Evolutionary conservation across 305 asterid species (phyloP), one percentile per base, ranked within the genome.

Genomic region (Fraxinus sp.): DNA sequence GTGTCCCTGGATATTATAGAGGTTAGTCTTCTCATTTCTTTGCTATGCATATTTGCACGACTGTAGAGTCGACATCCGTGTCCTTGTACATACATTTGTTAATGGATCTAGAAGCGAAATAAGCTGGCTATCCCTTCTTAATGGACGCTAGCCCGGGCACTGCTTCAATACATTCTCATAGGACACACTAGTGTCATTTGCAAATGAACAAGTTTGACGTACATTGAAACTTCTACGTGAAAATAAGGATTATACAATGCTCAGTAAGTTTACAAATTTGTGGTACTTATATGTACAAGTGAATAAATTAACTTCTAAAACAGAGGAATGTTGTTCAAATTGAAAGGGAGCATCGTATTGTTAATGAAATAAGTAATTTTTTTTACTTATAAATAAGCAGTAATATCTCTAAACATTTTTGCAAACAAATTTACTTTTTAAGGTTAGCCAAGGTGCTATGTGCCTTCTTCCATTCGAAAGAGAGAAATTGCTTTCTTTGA

Each of bases 11-110:
- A 46, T 76, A 7, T 3, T 30, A 46, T 46, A 55, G 64, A 84
- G 89, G 84, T 86, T 68, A 37, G 81, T 82, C 75, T 80, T 78
- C 80, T 80, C 57, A 75, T 78, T 80, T 66, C 35, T 32, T 62
- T 73, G 71, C 89, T 35, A 73, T 41, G 26, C 62, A 77, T 85
- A 62, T 72, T 14, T 46, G 68, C 83, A 59, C 32, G 36, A 41
- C 72, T 75, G 2, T 59, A 24, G 59, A 49, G 59, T 49, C 26
- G 13, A 22, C 71, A 62, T 5, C 66, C 7, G 0, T 22, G 73
- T 66, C 35, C n/a, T 10, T 66, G 68, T 57, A 66, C 32, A 26
- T 62, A 18, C 71, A 22, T 55, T n/a, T n/a, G 24, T 55, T 55
- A 55, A 55, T n/a, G 64, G 64, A 55, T n/a, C 64, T 55, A 55